Percentiles rank a stretch among this genome's conserved stretches.
phyloP scores from a whole-genome alignment of 768 basidiomycete species.

The Pholiota molesta region DNA sequence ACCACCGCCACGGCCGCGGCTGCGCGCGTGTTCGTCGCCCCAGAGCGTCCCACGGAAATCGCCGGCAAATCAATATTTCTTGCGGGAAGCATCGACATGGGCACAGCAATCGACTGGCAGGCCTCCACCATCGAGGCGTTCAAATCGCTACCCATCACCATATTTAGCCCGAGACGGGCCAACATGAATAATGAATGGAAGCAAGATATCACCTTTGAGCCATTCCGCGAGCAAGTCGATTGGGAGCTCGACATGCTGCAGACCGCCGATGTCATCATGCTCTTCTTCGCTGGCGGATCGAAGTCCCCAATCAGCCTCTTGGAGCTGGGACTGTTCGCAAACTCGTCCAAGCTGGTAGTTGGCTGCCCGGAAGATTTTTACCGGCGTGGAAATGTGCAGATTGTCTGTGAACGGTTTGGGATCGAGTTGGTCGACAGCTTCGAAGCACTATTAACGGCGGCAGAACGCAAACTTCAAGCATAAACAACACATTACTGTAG shows the following conservation, averaged over 20 bases:
- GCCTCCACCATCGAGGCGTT: not conserved
- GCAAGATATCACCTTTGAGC: not conserved
- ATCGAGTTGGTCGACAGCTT: conserved; percentile 1
- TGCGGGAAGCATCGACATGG: conserved; percentile 8
- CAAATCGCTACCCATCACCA: not conserved
- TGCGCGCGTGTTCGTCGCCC: not conserved
- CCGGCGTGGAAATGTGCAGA: conserved; percentile 7
- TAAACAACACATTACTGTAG: not conserved
- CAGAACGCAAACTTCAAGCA: not conserved
- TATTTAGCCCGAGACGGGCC: not conserved
- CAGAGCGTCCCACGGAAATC: not conserved
- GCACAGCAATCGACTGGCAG: conserved; percentile 4
- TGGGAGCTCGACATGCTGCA: conserved; percentile 9
- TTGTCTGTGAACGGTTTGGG: conserved; percentile 1
- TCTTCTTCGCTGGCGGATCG: conserved; percentile 1
- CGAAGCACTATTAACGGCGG: not conserved
- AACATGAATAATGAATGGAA: not conserved
- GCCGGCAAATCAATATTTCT: conserved; percentile 4
- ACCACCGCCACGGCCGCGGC: not conserved
- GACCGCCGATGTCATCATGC: conserved; percentile 2
- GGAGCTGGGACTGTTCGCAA: not conserved
- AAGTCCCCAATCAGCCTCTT: conserved; percentile 3
- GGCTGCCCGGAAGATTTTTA: not conserved
- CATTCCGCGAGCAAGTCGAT: conserved; percentile 5
- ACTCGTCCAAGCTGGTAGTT: not conserved